Base-by-base conservation (phyloP, 1,139 yeast genomes). In the Sugiyamaella pinicola region DNA sequence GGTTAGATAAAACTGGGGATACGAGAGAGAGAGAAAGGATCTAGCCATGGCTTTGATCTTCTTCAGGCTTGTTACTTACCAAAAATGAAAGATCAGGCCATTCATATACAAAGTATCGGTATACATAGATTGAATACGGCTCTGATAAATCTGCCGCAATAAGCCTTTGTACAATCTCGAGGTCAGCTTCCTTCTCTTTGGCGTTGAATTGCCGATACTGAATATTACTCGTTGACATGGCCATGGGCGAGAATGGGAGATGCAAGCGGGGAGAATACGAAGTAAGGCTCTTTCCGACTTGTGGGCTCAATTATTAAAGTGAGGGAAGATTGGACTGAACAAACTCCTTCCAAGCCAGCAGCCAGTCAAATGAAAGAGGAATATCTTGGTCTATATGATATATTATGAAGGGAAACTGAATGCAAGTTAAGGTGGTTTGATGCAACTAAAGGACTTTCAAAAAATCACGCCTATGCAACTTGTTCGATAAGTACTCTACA, bases 121-220 rank as follows among this genome's bases (percentile, higher is more conserved):
- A 85, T 4, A 85, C 89, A 59, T 83, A 85, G 15, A 83, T 74
- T 1, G 89, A 83, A 61, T 85, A 85, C 1, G 91, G 91, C 66
- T 85, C 91, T 13, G 86, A 81, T 22, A 85, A 71, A 62, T 84
- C 86, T 15, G 73, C 74, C 35, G 82, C 77, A n/a, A 85, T 80
- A 46, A 84, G 69, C 17, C 64, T 64, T 61, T 74, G 74, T 44
- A 80, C 67, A 17, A 65, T 63, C 13, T 60, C 61, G 19, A 73
- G 63, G 47, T 65, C 70, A 17, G 53, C 55, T 33, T 65, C 69
- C 40, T 66, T 69, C 38, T 62, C 58, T n/a, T 60, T 61, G 3
- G 61, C 56, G 28, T 69, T 64, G 48, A 69, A 66, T 42, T 64
- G 64, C 18, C 67, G 59, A 54, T 68, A 68, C 2, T 55, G 47